Conservation (phyloP, 208 protist genomes). For the Trichomonas gallinae region DNA sequence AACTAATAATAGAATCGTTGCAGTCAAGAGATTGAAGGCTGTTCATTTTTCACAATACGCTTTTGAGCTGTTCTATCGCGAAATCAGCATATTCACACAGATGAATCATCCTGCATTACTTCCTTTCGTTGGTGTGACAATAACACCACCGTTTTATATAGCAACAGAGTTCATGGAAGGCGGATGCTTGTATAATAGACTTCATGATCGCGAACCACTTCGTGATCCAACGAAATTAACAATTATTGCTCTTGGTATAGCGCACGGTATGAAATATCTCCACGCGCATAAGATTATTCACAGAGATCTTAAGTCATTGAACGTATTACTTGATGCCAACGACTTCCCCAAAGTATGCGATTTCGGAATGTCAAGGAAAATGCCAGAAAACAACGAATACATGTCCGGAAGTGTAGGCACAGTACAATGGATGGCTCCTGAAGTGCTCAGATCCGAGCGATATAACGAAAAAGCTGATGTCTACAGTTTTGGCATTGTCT, state of each 20-base stretch:
- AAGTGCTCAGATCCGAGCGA: neutral
- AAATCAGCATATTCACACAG: neutral
- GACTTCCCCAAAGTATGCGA: neutral
- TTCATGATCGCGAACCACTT: neutral
- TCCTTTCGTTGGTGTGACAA: neutral
- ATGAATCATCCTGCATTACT: neutral
- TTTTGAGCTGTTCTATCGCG: neutral
- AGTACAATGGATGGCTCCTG: conserved; percentile 21
- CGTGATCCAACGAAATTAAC: neutral
- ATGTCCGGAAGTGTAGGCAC: conserved; percentile 6
- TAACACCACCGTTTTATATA: neutral
- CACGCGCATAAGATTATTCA: neutral
- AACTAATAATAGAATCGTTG: neutral
- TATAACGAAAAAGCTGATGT: conserved; percentile 40
- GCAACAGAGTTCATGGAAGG: conserved; percentile 2
- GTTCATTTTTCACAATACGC: neutral
- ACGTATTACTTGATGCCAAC: neutral
- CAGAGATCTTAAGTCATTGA: neutral
- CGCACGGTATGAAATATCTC: neutral
- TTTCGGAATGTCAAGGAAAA: neutral
- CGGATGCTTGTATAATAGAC: neutral
- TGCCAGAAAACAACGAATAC: neutral
- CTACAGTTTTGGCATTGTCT: conserved; percentile 43
- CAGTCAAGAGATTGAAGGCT: neutral
- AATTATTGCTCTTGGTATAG: neutral